A percentile compares a stretch with the other conserved stretches of the same genome.
phyloP scores from a whole-genome alignment of 1,284 basidiomycete genomes.

The Mrakiaceae sp. region DNA sequence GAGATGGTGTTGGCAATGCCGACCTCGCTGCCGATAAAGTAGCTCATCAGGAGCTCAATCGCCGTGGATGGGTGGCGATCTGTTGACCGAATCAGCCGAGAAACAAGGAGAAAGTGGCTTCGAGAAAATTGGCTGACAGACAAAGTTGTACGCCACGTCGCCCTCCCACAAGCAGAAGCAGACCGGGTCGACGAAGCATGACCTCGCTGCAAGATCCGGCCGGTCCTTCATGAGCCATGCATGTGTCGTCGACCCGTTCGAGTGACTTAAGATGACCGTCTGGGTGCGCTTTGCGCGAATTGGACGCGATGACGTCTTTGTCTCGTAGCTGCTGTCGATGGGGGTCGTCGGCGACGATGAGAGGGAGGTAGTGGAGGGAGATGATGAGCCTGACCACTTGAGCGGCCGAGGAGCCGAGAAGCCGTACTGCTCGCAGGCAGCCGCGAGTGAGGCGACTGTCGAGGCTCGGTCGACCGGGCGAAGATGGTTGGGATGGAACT shows the following conservation, averaged over 20 bases:
- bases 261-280: conserved; percentile 62
- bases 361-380: no score
- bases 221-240: conserved; percentile 73
- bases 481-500: conserved; percentile 58
- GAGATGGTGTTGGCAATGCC: conserved; percentile 68
- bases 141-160: conserved; percentile 77
- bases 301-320: neutral
- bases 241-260: conserved; percentile 68
- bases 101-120: conserved; percentile 9
- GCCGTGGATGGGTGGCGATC: conserved; percentile 39
- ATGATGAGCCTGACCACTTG: neutral
- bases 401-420: conserved; percentile 35
- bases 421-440: conserved; percentile 50
- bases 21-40: conserved; percentile 73
- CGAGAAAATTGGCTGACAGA: conserved; percentile 38
- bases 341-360: neutral
- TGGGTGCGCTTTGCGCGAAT: no score
- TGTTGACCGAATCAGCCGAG: conserved; percentile 15
- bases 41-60: conserved; percentile 65
- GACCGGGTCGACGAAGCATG: conserved; percentile 74
- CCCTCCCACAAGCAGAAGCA: conserved; percentile 82
- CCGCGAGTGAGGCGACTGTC: conserved; percentile 48
- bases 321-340: neutral
- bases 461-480: conserved; percentile 54
- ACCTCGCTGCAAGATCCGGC: conserved; percentile 55